These are phyloP conservation scores for Peronospora farinosa DNA, from an alignment of 352 stramenopile species.

Conservation along the genomic window DNA sequence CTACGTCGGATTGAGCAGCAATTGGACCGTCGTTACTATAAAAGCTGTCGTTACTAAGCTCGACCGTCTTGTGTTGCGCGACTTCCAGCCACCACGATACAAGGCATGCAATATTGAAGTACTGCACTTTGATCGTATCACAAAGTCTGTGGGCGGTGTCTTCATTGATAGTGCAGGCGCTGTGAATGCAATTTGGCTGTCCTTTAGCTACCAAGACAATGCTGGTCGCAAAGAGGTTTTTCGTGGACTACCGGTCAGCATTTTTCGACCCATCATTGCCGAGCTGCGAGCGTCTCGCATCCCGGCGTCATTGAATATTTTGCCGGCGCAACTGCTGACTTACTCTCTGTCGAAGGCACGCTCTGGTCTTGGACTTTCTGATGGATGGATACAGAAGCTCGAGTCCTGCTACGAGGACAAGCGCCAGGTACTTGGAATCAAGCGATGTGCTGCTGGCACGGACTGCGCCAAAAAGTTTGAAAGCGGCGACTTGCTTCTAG, in stretches of 20 bases:
- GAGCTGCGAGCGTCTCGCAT: constrained; percentile 40
- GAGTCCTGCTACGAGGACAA: constrained; percentile 72
- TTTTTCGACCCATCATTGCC: constrained; percentile 63
- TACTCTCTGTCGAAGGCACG: constrained; percentile 84
- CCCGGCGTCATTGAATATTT: constrained; percentile 49
- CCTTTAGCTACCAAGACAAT: constrained; percentile 82
- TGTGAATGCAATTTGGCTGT: constrained; percentile 79
- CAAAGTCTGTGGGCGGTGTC: constrained; percentile 78
- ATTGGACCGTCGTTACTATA: constrained; percentile 84
- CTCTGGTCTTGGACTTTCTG: constrained; percentile 74
- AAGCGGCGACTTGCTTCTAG: constrained; percentile 81
- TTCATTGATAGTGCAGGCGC: constrained; percentile 70
- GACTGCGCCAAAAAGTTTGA: constrained; percentile 62
- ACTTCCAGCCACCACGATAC: constrained; percentile 82
- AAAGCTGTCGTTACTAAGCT: constrained; percentile 83
- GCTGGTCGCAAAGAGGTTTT: constrained; percentile 80
- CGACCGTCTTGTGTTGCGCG: constrained; percentile 69
- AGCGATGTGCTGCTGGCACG: constrained; percentile 63
- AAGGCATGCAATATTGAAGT: constrained; percentile 83
- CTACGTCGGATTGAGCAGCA: constrained; percentile 82
- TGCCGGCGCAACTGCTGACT: constrained; percentile 72
- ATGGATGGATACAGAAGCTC: constrained; percentile 82
- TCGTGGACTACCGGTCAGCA: constrained; percentile 57
- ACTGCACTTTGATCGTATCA: constrained; percentile 85
- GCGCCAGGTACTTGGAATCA: constrained; percentile 83